Percentiles rank a stretch among this genome's conserved stretches.
phyloP scores from a whole-genome alignment of 768 basidiomycete species.

The Rhodocollybia butyracea region DNA sequence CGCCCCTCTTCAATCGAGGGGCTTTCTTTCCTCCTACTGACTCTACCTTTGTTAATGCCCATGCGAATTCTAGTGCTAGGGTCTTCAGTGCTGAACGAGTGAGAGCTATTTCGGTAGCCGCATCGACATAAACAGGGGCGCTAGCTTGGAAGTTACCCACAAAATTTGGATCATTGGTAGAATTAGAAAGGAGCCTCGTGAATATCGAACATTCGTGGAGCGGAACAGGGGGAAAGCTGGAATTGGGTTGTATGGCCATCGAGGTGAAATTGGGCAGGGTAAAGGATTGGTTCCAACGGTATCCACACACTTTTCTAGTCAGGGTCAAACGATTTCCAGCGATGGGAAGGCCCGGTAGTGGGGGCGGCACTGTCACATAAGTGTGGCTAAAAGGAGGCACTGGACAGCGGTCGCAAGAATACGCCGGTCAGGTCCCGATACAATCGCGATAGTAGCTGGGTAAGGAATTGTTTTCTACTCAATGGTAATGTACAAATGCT shows the following conservation, averaged over 20 bases:
- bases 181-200: constrained; percentile 21
- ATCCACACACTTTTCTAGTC: too few relatives aligned
- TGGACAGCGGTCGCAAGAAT: too few relatives aligned
- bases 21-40: constrained; percentile 18
- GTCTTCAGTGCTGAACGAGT: constrained; percentile 41
- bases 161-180: background rate
- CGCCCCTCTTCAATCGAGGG: constrained; percentile 22
- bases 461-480: too few relatives aligned
- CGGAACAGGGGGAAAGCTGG: constrained; percentile 17
- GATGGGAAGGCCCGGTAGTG: too few relatives aligned
- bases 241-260: constrained; percentile 22
- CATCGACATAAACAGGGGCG: constrained; percentile 52
- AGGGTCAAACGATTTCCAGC: too few relatives aligned
- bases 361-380: too few relatives aligned
- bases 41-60: constrained; percentile 37
- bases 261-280: background rate
- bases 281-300: background rate
- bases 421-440: too few relatives aligned
- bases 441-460: too few relatives aligned
- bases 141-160: constrained; percentile 22
- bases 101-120: constrained; percentile 40
- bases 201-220: constrained; percentile 27
- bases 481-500: background rate
- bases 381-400: too few relatives aligned
- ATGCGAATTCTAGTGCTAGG: constrained; percentile 43